Conservation (phyloP, 208 protist genomes). For the Acanthamoeba royreba region DNA sequence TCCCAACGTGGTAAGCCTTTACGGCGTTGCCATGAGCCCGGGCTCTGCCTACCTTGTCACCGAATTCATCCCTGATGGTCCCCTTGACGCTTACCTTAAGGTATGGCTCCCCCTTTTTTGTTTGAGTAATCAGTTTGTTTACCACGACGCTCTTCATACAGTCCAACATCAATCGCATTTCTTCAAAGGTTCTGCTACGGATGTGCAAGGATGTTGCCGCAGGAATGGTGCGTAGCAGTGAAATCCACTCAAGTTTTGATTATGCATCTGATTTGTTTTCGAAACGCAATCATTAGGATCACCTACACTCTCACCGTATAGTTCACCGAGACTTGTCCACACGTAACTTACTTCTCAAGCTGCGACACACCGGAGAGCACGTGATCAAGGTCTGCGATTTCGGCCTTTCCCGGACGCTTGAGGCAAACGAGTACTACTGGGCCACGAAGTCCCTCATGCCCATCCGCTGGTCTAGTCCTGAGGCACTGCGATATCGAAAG, state of each 20-base stretch:
- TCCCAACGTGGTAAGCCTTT: slow-evolving; percentile 42
- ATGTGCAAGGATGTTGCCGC: neutral
- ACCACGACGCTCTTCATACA: neutral
- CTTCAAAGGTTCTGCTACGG: neutral
- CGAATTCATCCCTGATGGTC: slow-evolving; percentile 19
- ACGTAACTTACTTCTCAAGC: slow-evolving; percentile 6
- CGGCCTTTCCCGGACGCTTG: neutral
- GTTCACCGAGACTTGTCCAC: slow-evolving; percentile 27
- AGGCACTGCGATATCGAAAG: neutral
- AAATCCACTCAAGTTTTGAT: neutral
- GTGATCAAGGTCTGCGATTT: slow-evolving; percentile 48
- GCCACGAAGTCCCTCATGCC: neutral
- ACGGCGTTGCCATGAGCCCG: neutral
- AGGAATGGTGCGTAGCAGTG: neutral
- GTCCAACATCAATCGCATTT: neutral
- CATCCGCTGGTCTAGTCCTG: neutral
- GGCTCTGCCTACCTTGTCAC: neutral
- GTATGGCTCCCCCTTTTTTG: neutral
- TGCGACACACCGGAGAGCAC: neutral
- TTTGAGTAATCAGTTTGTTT: neutral
- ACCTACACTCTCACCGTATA: neutral
- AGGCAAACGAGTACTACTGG: neutral
- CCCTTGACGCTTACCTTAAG: slow-evolving; percentile 19
- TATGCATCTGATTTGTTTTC: neutral
- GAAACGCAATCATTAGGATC: neutral